phyloP scores from a whole-genome alignment of 768 basidiomycete genomes.

The Ramaria sp. region DNA sequence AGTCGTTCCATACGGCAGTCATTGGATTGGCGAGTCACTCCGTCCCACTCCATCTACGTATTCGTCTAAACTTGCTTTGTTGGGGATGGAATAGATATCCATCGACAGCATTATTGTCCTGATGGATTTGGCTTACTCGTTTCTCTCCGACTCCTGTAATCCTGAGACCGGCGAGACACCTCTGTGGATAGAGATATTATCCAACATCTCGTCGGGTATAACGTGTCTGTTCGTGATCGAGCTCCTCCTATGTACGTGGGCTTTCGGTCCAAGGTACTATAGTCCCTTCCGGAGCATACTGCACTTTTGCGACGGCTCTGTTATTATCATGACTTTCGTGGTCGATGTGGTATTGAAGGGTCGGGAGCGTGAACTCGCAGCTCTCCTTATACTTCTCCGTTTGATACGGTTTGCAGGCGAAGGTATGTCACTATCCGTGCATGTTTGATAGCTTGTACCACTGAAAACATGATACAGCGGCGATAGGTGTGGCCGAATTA shows the following conservation, averaged over 20 bases:
- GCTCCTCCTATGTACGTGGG: constrained; percentile 62
- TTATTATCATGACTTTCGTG: constrained; percentile 64
- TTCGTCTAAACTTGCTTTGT: constrained; percentile 3
- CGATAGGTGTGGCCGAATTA: constrained; percentile 65
- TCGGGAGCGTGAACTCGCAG: constrained; percentile 57
- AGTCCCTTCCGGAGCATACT: constrained; percentile 48
- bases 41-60: constrained; percentile 12
- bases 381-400: constrained; percentile 61
- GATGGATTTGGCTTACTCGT: constrained; percentile 55
- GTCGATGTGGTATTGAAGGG: constrained; percentile 64
- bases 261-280: constrained; percentile 51
- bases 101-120: constrained; percentile 66
- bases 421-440: background rate
- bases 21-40: constrained; percentile 36
- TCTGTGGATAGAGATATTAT: constrained; percentile 50
- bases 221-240: constrained; percentile 67
- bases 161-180: constrained; percentile 34
- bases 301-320: constrained; percentile 65
- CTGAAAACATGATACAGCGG: constrained; percentile 40
- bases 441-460: background rate
- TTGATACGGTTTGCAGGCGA: constrained; percentile 52
- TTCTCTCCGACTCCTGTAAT: constrained; percentile 45
- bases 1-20: constrained; percentile 42
- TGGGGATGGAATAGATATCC: constrained; percentile 30
- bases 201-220: constrained; percentile 54